phyloP scores from a whole-genome alignment of 148 eudicot genomes.

The Spergularia bocconei region DNA sequence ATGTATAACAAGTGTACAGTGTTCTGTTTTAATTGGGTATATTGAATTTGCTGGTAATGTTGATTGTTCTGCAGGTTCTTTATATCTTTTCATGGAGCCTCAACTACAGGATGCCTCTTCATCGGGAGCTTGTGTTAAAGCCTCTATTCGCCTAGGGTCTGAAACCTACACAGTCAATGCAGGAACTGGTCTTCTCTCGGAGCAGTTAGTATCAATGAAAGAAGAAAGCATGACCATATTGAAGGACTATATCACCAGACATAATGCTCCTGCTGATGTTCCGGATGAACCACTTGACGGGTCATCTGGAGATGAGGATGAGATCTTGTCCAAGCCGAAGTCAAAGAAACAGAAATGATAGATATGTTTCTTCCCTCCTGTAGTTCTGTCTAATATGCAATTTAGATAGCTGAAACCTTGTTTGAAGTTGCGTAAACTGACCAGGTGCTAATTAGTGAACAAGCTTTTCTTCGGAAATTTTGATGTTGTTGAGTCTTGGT shows the following conservation, averaged over 20 bases:
- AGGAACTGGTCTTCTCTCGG: slow-evolving; percentile 53
- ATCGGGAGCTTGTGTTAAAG: slow-evolving; percentile 36
- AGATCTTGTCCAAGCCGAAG: slow-evolving; percentile 48
- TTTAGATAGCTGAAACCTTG: not conserved
- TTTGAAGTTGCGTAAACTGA: not conserved
- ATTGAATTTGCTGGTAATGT: not conserved
- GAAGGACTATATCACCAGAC: slow-evolving; percentile 75
- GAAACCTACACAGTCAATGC: slow-evolving; percentile 48
- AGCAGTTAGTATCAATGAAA: slow-evolving; percentile 64
- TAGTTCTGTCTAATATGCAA: not conserved
- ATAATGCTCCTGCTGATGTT: slow-evolving; percentile 83
- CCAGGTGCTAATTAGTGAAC: not conserved
- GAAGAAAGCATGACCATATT: slow-evolving; percentile 72
- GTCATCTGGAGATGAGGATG: slow-evolving; percentile 66
- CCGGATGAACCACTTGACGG: slow-evolving; percentile 83
- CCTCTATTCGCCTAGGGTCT: slow-evolving; percentile 61
- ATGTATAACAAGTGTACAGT: too few species aligned
- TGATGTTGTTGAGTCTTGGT: not conserved
- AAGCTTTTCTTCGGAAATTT: not conserved
- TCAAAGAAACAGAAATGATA: slow-evolving; percentile 60
- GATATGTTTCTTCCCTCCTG: not conserved
- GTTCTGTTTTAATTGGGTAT: not conserved
- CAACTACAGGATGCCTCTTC: slow-evolving; percentile 27
- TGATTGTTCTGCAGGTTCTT: slow-evolving; percentile 25
- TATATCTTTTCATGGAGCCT: slow-evolving; percentile 41